Evolutionary conservation across 73 alveolate species (phyloP).

Genomic region (Paramecium sexaurelia): DNA sequence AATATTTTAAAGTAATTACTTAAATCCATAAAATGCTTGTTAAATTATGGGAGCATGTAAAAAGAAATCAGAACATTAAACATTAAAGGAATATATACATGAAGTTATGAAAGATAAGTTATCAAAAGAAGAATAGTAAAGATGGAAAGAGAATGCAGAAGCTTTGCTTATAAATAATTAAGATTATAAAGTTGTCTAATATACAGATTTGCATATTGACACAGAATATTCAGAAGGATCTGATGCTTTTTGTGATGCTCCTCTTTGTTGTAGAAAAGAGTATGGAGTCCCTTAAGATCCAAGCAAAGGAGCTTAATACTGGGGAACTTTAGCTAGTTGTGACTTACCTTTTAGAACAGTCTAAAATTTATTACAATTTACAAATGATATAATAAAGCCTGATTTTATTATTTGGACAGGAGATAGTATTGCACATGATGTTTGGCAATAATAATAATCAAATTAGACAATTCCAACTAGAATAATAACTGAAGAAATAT

Average conservation of each 20-base stretch:
- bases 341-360: constrained; percentile 74
- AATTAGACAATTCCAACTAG: constrained; percentile 64
- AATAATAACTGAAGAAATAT: constrained; percentile 59
- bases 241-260: constrained; percentile 74
- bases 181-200: constrained; percentile 81
- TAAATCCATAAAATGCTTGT: constrained; percentile 45
- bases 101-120: neutral
- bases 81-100: neutral
- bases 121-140: constrained; percentile 25
- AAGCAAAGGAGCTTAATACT: constrained; percentile 61
- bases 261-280: constrained; percentile 89
- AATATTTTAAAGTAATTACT: neutral
- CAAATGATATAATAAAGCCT: constrained; percentile 72
- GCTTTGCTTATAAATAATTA: constrained; percentile 17
- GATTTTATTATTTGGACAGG: constrained; percentile 97
- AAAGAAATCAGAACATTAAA: neutral
- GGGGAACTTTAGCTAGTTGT: constrained; percentile 78
- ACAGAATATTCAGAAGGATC: constrained; percentile 79
- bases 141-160: constrained; percentile 58
- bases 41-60: neutral
- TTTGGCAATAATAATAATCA: constrained; percentile 73
- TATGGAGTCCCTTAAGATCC: constrained; percentile 73
- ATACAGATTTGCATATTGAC: constrained; percentile 93
- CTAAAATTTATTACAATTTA: constrained; percentile 65
- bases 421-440: constrained; percentile 92